Percentiles rank a stretch among this genome's conserved stretches.
phyloP scores from a whole-genome alignment of 2,329 filamentous ascomycete genomes.

The Chaetomiaceae sp. region DNA sequence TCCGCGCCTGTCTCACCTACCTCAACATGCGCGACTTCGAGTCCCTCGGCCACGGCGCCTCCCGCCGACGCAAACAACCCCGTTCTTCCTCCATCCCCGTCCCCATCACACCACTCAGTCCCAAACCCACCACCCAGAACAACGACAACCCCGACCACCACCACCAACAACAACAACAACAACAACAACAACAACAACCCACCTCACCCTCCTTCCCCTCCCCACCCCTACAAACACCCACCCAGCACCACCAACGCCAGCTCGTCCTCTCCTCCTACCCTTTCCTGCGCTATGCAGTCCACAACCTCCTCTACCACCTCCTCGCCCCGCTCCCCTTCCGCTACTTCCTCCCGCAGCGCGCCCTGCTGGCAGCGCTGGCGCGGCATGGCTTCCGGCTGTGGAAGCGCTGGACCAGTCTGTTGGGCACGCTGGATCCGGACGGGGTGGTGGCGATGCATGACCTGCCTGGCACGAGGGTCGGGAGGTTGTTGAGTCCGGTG shows the following conservation, averaged over 20 bases:
- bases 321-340: slow-evolving; percentile 27
- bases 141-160: neutral
- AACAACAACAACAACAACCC: neutral
- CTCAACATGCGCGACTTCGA: slow-evolving; percentile 32
- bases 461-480: slow-evolving; percentile 7
- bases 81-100: neutral
- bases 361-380: slow-evolving; percentile 23
- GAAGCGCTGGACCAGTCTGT: slow-evolving; percentile 29
- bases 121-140: neutral
- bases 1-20: slow-evolving; percentile 29
- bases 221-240: too few species aligned
- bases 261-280: slow-evolving; percentile 29
- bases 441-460: slow-evolving; percentile 20
- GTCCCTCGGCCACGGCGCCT: slow-evolving; percentile 20
- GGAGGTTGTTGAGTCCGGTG: slow-evolving; percentile 25
- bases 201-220: too few species aligned
- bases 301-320: slow-evolving; percentile 30
- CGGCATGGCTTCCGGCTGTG: slow-evolving; percentile 28
- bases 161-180: neutral
- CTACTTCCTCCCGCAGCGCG: slow-evolving; percentile 29
- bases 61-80: neutral
- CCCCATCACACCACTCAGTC: neutral
- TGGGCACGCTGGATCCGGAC: slow-evolving; percentile 23
- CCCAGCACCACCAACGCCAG: slow-evolving; percentile 24
- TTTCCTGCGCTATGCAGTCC: slow-evolving; percentile 30